phyloP scores from a whole-genome alignment of 495 filamentous ascomycete genomes.

The Aspergillus haitiensis region DNA sequence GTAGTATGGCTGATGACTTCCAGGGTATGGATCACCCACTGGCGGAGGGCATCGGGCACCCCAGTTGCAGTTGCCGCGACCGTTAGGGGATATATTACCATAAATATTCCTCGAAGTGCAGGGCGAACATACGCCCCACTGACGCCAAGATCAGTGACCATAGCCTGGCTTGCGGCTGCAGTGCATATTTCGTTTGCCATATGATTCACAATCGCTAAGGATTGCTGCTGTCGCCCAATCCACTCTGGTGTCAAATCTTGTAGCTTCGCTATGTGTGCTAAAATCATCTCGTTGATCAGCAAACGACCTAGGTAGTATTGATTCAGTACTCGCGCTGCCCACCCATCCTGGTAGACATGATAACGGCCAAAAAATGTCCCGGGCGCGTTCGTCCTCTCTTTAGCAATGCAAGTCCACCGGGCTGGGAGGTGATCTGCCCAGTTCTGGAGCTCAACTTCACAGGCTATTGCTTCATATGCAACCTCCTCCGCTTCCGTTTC shows the following conservation, averaged over 20 bases:
- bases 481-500: slow-evolving; percentile 1
- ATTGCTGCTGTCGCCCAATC: slow-evolving; percentile 2
- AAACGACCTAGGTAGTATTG: slow-evolving; percentile 10
- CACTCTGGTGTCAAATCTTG: neutral
- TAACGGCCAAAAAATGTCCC: slow-evolving; percentile 10
- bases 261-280: slow-evolving; percentile 6
- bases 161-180: slow-evolving; percentile 8
- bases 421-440: slow-evolving; percentile 4
- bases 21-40: slow-evolving; percentile 7
- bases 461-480: neutral
- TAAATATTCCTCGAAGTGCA: slow-evolving; percentile 1
- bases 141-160: slow-evolving; percentile 1
- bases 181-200: slow-evolving; percentile 12
- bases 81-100: slow-evolving; percentile 9
- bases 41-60: slow-evolving; percentile 4
- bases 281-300: slow-evolving; percentile 14
- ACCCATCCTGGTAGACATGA: slow-evolving; percentile 15
- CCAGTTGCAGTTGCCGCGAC: slow-evolving; percentile 10
- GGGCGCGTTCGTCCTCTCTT: slow-evolving; percentile 1
- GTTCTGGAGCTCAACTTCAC: neutral
- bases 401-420: neutral
- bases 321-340: slow-evolving; percentile 4
- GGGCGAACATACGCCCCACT: neutral
- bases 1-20: neutral
- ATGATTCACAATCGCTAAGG: slow-evolving; percentile 6